Base-by-base conservation (phyloP, 2,329 filamentous ascomycete genomes). In the Pseudocercospora pini-densiflorae region DNA sequence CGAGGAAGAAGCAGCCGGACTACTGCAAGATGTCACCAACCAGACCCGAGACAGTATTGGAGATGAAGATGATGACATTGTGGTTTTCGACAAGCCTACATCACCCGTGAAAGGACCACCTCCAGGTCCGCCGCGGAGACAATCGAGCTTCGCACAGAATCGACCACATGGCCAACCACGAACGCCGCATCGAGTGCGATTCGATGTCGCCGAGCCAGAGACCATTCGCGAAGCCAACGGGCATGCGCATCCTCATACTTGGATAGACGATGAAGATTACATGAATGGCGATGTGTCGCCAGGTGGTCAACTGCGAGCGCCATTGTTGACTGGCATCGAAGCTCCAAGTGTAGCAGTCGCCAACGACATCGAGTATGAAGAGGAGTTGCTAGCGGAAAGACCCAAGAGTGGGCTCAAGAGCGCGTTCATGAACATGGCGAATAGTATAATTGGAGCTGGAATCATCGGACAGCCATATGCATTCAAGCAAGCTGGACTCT, bases 391-490 rank as follows among this genome's bases (percentile, higher is more conserved):
- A 71, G 84, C 79, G 69, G 85, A 87, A 21, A 86, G 94, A 64
- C 93, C 94, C 55, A 94, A 94, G 81, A 97, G 92, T 65, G 91
- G 91, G 5, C 86, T 98, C 81, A 85, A 87, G 68, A 92, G 91
- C 77, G 94, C 95, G 2, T 98, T 99, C 73, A 97, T 98, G 93
- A 99, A 99, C 81, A 99, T 99, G 95, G 94, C 95, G 69, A 99
- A 99, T 82, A 96, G 92, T 74, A 99, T 99, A 78, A 97, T 99
- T 68, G 88, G 88, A 31, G 88, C 88, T 31, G 88, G 88, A 2
- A 90, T 90, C 66, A 90, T 90, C 72, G 88, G 84, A 29, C 95
- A 99, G 81, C 94, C 95, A 12, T 99, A 98, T 80, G 95, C 95
- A n/a, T 90, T 99, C 77, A 89, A 88, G 65, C 94, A 98, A 81